Conservation (phyloP, 2,329 filamentous ascomycete species). For the Colletotrichum costaricense region DNA sequence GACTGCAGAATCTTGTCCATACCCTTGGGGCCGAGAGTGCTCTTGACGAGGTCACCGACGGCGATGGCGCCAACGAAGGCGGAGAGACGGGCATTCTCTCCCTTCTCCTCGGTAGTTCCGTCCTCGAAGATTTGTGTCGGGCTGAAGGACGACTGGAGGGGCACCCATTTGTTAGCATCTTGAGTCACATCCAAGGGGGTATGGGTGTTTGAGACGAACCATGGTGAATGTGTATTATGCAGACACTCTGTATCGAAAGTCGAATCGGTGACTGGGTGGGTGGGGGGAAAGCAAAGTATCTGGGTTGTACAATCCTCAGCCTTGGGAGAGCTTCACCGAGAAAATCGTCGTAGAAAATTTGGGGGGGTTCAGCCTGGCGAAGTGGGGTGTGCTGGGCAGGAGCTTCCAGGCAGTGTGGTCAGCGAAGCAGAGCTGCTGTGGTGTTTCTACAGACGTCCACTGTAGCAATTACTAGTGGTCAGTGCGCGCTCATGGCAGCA, state of each 20-base stretch:
- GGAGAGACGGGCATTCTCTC: slow-evolving; percentile 98
- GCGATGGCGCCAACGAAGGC: slow-evolving; percentile 98
- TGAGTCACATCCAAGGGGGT: not conserved
- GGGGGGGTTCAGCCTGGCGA: slow-evolving; percentile 36
- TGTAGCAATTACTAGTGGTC: slow-evolving; percentile 3
- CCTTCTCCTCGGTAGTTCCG: slow-evolving; percentile 97
- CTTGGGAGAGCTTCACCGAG: slow-evolving; percentile 32
- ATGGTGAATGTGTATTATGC: slow-evolving; percentile 25
- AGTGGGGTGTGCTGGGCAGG: slow-evolving; percentile 31
- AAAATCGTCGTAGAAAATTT: slow-evolving; percentile 36
- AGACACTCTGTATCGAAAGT: slow-evolving; percentile 28
- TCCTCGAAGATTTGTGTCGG: slow-evolving; percentile 98
- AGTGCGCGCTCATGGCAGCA: not conserved
- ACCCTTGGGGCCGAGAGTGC: slow-evolving; percentile 94
- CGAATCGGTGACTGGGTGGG: slow-evolving; percentile 21
- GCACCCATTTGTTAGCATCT: not conserved
- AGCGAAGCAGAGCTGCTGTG: slow-evolving; percentile 17
- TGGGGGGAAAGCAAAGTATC: slow-evolving; percentile 22
- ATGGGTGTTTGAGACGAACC: slow-evolving; percentile 9
- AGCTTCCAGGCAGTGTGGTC: slow-evolving; percentile 29
- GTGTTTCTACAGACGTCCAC: slow-evolving; percentile 32
- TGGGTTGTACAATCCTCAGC: slow-evolving; percentile 33
- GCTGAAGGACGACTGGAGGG: slow-evolving; percentile 71
- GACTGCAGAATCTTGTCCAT: slow-evolving; percentile 99
- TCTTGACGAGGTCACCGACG: slow-evolving; percentile 97